Evolutionary conservation across 805 yeast species (phyloP).

Genomic region (Cyberlindnera maritima): DNA sequence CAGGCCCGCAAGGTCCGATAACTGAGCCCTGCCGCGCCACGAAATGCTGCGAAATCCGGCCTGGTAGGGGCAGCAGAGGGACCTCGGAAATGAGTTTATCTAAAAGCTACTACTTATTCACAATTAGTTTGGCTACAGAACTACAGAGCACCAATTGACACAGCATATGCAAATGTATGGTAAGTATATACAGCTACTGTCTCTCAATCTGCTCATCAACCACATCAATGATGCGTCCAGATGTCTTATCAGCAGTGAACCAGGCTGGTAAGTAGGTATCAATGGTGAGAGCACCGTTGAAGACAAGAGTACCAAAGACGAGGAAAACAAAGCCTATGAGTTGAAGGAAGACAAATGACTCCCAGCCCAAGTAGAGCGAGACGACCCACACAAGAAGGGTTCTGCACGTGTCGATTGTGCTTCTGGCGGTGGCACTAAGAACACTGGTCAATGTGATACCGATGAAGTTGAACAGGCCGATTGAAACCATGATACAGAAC

Average conservation of each 20-base stretch:
- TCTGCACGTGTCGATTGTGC: constrained; percentile 76
- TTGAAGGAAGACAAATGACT: constrained; percentile 59
- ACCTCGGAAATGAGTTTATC: neutral
- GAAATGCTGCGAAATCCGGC: neutral
- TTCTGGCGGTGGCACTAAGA: constrained; percentile 72
- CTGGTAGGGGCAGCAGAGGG: neutral
- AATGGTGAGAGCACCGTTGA: constrained; percentile 65
- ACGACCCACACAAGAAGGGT: constrained; percentile 74
- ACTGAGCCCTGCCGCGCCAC: neutral
- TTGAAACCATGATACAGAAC: constrained; percentile 65
- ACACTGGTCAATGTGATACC: constrained; percentile 67
- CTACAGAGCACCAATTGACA: too few relatives aligned
- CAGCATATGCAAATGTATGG: too few relatives aligned
- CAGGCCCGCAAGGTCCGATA: constrained; percentile 10
- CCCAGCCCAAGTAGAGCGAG: constrained; percentile 74
- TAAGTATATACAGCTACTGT: constrained; percentile 3
- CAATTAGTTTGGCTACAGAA: too few relatives aligned
- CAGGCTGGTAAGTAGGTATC: constrained; percentile 48
- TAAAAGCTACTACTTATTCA: neutral
- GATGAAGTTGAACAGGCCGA: constrained; percentile 67
- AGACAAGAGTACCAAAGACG: constrained; percentile 70
- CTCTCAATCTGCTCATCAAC: constrained; percentile 44
- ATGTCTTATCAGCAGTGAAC: constrained; percentile 35
- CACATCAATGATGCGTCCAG: constrained; percentile 30
- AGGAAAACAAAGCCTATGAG: constrained; percentile 58